These are phyloP conservation scores for Yamadazyma blattariae DNA, from an alignment of 1,139 yeast species.

Conservation along the genomic window DNA sequence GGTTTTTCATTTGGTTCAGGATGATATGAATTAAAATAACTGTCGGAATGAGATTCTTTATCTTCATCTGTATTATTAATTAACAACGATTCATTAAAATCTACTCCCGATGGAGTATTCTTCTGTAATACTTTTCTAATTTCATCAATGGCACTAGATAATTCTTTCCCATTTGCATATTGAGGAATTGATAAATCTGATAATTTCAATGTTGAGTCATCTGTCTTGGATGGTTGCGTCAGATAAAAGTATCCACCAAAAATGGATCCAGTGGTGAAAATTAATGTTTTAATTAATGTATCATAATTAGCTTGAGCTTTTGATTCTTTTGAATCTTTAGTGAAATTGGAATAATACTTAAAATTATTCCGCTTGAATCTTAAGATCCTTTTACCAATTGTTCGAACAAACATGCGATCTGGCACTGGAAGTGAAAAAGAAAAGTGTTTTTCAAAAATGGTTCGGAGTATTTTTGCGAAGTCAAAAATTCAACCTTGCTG, in stretches of 20 bases:
- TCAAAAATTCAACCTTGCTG: too few species aligned
- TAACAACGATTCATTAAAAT: conserved; percentile 14
- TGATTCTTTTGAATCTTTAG: too few species aligned
- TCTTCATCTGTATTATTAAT: conserved; percentile 22
- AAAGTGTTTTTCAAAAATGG: too few species aligned
- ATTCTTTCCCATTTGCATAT: conserved; percentile 19
- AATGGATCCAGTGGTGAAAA: conserved; percentile 13
- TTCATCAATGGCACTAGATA: conserved; percentile 21
- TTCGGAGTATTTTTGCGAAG: too few species aligned
- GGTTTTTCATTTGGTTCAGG: conserved; percentile 54
- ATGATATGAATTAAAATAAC: conserved; percentile 64
- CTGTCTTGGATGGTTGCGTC: conserved; percentile 2
- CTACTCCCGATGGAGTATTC: conserved; percentile 17
- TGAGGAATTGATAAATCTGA: conserved; percentile 16
- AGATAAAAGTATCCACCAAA: conserved; percentile 14
- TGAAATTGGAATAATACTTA: too few species aligned
- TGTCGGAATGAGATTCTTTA: conserved; percentile 53
- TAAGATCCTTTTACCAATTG: too few species aligned
- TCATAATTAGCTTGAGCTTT: conserved; percentile 1
- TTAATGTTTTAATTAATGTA: conserved; percentile 6
- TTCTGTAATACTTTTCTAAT: conserved; percentile 17
- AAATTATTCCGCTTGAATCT: too few species aligned
- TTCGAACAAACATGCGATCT: background rate
- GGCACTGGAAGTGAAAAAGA: background rate
- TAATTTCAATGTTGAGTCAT: conserved; percentile 17